These are phyloP conservation scores for Penicillium frequentans DNA, from an alignment of 2,329 filamentous ascomycete genomes.

Conservation along the genomic window DNA sequence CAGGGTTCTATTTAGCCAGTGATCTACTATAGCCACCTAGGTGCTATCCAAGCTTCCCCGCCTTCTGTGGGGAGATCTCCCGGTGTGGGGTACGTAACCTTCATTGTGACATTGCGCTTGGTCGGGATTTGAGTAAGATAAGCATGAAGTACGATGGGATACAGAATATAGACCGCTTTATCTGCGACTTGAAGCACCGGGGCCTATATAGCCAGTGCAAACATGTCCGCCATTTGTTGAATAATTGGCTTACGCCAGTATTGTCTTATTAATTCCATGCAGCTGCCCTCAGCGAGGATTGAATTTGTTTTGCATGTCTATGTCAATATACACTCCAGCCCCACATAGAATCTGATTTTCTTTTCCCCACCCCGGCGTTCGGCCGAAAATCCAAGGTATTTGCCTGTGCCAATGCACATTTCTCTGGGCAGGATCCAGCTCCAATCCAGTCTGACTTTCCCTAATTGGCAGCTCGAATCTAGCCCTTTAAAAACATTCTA, in stretches of 20 bases:
- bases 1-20: not conserved
- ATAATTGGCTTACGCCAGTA: not conserved
- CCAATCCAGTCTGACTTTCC: not conserved
- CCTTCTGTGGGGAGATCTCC: not conserved
- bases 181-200: too few relatives aligned
- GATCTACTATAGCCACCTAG: not conserved
- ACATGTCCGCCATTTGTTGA: too few relatives aligned
- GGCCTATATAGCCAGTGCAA: too few relatives aligned
- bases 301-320: not conserved
- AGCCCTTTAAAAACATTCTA: not conserved
- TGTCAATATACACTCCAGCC: not conserved
- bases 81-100: not conserved
- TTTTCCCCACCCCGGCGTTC: not conserved
- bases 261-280: not conserved
- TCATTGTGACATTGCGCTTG: too few relatives aligned
- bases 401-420: not conserved
- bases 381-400: not conserved
- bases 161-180: too few relatives aligned
- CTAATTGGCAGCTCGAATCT: not conserved
- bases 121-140: too few relatives aligned
- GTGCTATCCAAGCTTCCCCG: not conserved
- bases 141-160: too few relatives aligned
- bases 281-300: not conserved
- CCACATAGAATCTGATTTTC: not conserved
- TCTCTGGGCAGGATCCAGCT: not conserved